Base-by-base conservation (phyloP, 148 eudicot genomes). In the Polygonum aviculare region DNA sequence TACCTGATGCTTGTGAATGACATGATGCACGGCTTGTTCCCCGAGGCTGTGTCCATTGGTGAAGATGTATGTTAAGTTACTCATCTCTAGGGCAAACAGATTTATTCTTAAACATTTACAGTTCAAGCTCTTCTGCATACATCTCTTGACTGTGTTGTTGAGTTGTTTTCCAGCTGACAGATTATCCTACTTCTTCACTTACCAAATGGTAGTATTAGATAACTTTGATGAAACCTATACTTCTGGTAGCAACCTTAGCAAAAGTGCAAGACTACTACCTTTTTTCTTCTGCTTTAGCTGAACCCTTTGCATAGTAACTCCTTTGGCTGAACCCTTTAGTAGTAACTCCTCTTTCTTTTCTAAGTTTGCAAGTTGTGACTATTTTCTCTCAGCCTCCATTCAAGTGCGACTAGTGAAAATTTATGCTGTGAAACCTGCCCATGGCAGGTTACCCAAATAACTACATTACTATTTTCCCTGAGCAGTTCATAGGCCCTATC, bases 1-100 rank as follows among this genome's bases (percentile, higher is more conserved):
- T 96, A 91, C 86, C 84, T 96, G 75, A 96, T 96, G 98, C 88
- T 96, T 83, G 99, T 93, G 79, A 96, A 96, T 84, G 99, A 93
- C 87, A 82, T 96, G 74, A 93, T 96, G 78, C 99, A 93, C 26
- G 99, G 98, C 79, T 84, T 93, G 67, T 93, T 87, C 73, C 98
- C 98, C 39, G 90, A 93, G 76, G 98, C 97, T 77, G 85, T 96
- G 77, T 74, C 83, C 70, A 81, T 96, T 73, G 99, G 99, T 72
- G 99, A 96, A 91, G 99, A 96, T 89, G 99, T 96, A 89, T 59
- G 97, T 75, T 35, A 10, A 54, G 41, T 19, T 26, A 77, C 72
- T 67, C 45, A 38, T 67, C 72, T 67, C 45, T 14, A 67, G 38
- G 41, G 72, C 41, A 31, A n/a, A 33, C 6, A 63, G 69, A 63